Conservation (phyloP, 441 rosid species). For the Populus hybrid region DNA sequence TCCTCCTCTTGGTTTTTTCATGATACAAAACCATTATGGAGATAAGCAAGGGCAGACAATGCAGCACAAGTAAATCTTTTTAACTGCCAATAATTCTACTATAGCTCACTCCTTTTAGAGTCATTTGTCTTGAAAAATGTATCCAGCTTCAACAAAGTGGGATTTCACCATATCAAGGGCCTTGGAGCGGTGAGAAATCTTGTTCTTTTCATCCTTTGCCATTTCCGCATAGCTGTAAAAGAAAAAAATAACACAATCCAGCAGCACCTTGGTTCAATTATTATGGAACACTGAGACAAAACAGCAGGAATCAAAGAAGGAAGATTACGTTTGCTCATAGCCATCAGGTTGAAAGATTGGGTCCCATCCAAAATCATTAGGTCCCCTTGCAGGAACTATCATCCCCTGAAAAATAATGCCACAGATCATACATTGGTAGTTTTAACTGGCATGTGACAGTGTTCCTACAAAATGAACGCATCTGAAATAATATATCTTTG, state of each 20-base stretch:
- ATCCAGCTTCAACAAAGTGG: slow-evolving; percentile 72
- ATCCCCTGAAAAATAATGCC: slow-evolving; percentile 55
- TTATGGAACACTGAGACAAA: not conserved
- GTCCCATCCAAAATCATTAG: slow-evolving; percentile 95
- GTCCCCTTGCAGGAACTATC: slow-evolving; percentile 86
- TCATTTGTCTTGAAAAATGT: slow-evolving; percentile 40
- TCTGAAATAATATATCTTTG: not conserved
- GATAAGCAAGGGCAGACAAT: not conserved
- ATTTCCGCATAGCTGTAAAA: slow-evolving; percentile 79
- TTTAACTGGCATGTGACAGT: not conserved
- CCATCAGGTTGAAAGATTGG: slow-evolving; percentile 93
- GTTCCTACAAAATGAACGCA: not conserved
- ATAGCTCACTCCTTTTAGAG: slow-evolving; percentile 18
- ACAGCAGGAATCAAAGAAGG: not conserved
- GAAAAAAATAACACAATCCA: slow-evolving; percentile 6
- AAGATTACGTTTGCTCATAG: slow-evolving; percentile 64
- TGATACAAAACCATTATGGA: not conserved
- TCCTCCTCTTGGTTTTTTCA: slow-evolving; percentile 22
- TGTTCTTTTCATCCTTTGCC: slow-evolving; percentile 92
- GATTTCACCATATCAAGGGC: slow-evolving; percentile 70
- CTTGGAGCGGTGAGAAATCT: slow-evolving; percentile 85
- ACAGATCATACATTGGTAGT: not conserved
- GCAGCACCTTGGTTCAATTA: not conserved
- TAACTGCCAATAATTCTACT: not conserved
- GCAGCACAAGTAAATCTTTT: not conserved